phyloP scores from a whole-genome alignment of 1,139 yeast genomes.

The Geotrichum macrosporum region DNA sequence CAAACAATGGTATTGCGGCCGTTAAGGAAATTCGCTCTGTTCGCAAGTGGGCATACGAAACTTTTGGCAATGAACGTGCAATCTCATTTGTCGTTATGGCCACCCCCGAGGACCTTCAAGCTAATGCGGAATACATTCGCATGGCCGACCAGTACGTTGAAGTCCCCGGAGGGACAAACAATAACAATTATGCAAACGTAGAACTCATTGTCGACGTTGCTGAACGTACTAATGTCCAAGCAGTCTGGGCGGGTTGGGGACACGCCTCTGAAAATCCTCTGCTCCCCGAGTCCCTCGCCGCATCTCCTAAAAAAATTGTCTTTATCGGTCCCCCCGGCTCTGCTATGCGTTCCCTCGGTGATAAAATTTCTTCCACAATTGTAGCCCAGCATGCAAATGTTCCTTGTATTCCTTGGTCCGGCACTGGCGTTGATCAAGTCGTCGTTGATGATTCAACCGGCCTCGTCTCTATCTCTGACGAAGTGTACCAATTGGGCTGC shows the following conservation, averaged over 20 bases:
- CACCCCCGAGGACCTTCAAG: slow-evolving; percentile 94
- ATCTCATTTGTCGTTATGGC: slow-evolving; percentile 97
- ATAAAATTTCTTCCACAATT: slow-evolving; percentile 94
- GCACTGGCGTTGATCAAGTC: slow-evolving; percentile 90
- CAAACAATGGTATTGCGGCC: slow-evolving; percentile 98
- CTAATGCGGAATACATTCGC: slow-evolving; percentile 95
- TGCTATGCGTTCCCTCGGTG: slow-evolving; percentile 98
- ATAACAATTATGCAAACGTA: slow-evolving; percentile 96
- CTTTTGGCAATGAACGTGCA: slow-evolving; percentile 91
- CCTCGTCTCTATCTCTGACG: slow-evolving; percentile 83
- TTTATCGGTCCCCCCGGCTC: slow-evolving; percentile 98
- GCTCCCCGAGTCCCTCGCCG: slow-evolving; percentile 88
- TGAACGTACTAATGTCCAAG: slow-evolving; percentile 92
- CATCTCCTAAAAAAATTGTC: slow-evolving; percentile 79
- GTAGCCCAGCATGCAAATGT: slow-evolving; percentile 98
- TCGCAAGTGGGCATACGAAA: slow-evolving; percentile 98
- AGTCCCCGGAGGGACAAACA: slow-evolving; percentile 98
- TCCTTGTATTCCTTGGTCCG: slow-evolving; percentile 99
- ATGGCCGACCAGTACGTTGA: slow-evolving; percentile 99
- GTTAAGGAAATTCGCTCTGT: slow-evolving; percentile 96
- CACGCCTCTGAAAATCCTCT: slow-evolving; percentile 97
- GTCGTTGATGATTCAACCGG: slow-evolving; percentile 59
- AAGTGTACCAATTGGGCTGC: slow-evolving; percentile 81
- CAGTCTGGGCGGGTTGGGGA: slow-evolving; percentile 99
- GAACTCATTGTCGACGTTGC: slow-evolving; percentile 96